Conservation (phyloP, 305 asterid species). For the Fraxinus sp. region DNA sequence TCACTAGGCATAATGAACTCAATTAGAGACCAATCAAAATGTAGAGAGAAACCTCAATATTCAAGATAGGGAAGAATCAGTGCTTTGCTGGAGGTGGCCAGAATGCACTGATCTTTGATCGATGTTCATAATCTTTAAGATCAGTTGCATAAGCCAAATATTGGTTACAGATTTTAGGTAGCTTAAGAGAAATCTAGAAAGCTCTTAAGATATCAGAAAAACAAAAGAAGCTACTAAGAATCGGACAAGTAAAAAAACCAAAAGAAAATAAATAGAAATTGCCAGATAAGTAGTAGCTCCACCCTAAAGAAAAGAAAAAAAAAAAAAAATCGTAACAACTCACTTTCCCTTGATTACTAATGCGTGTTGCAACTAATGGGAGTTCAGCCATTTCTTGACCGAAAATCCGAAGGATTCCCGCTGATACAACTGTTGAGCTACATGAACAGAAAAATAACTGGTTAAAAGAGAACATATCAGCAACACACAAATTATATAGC, state of each 20-base stretch:
- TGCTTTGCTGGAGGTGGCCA: neutral
- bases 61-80: neutral
- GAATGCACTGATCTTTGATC: neutral
- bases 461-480: constrained; percentile 15
- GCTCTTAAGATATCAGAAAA: neutral
- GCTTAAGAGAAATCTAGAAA: neutral
- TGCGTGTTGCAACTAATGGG: constrained; percentile 91
- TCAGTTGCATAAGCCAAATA: neutral
- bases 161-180: neutral
- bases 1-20: neutral
- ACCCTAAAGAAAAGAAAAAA: too few relatives aligned
- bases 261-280: too few relatives aligned
- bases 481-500: constrained; percentile 10
- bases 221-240: too few relatives aligned
- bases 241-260: too few relatives aligned
- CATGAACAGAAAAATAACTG: constrained; percentile 36
- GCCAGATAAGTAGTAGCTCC: too few relatives aligned
- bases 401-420: constrained; percentile 83
- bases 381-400: constrained; percentile 93
- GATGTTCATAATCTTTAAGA: neutral
- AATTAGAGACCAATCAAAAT: neutral
- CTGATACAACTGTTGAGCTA: constrained; percentile 94
- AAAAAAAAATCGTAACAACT: neutral
- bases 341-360: constrained; percentile 78
- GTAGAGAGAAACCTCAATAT: neutral